Conservation (phyloP, 352 stramenopile genomes). For the Bremia lactucae region DNA sequence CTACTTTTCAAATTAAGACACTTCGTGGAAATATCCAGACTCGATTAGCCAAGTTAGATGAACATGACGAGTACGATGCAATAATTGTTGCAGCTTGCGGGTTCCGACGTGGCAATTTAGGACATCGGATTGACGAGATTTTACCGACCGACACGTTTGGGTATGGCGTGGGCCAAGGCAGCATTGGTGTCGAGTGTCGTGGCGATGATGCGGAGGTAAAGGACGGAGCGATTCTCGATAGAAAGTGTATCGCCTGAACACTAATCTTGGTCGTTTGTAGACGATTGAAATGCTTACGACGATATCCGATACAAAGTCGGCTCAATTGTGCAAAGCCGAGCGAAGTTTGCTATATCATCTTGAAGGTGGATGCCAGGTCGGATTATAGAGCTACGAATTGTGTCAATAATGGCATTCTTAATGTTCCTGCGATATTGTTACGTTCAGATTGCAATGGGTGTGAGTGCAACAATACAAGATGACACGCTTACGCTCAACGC, state of each 20-base stretch:
- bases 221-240: background rate
- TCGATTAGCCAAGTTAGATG: slow-evolving; percentile 73
- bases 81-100: slow-evolving; percentile 82
- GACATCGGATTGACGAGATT: slow-evolving; percentile 66
- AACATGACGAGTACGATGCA: slow-evolving; percentile 74
- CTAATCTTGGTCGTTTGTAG: slow-evolving; percentile 12
- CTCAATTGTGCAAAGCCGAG: slow-evolving; percentile 71
- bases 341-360: slow-evolving; percentile 72
- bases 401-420: slow-evolving; percentile 1
- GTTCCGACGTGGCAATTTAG: slow-evolving; percentile 62
- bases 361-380: slow-evolving; percentile 73
- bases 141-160: slow-evolving; percentile 60
- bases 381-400: slow-evolving; percentile 8
- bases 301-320: slow-evolving; percentile 66
- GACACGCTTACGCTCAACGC: slow-evolving; percentile 59
- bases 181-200: slow-evolving; percentile 79
- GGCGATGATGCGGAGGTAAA: slow-evolving; percentile 45
- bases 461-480: slow-evolving; percentile 52
- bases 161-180: slow-evolving; percentile 78
- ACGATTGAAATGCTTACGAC: slow-evolving; percentile 69
- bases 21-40: slow-evolving; percentile 86
- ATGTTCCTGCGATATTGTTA: background rate
- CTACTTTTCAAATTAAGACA: slow-evolving; percentile 71
- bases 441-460: slow-evolving; percentile 67
- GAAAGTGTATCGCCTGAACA: slow-evolving; percentile 1